Conservation (phyloP, 2,329 filamentous ascomycete species). For the Penicillium sp. region DNA sequence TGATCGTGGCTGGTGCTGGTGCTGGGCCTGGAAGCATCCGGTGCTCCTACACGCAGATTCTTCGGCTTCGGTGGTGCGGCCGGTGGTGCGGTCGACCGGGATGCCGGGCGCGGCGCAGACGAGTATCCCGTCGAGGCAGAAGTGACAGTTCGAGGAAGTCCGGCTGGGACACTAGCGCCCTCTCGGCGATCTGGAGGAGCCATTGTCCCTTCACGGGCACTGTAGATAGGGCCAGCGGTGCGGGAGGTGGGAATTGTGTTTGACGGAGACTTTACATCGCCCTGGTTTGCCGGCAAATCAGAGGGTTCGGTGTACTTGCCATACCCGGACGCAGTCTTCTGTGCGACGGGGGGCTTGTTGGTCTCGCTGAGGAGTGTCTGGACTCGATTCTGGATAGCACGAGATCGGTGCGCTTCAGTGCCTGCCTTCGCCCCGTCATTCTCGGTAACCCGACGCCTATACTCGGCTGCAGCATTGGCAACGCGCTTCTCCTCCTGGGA, state of each 20-base stretch:
- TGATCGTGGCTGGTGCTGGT: slow-evolving; percentile 28
- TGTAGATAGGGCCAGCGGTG: slow-evolving; percentile 25
- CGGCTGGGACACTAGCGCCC: slow-evolving; percentile 20
- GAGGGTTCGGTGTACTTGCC: slow-evolving; percentile 74
- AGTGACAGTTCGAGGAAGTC: slow-evolving; percentile 22
- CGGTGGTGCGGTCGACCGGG: slow-evolving; percentile 44
- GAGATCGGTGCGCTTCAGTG: slow-evolving; percentile 65
- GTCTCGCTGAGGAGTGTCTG: slow-evolving; percentile 81
- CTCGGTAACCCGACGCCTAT: slow-evolving; percentile 73
- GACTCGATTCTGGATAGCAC: slow-evolving; percentile 90
- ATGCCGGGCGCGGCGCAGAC: slow-evolving; percentile 31
- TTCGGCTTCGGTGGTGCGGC: slow-evolving; percentile 65
- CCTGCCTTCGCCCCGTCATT: slow-evolving; percentile 53
- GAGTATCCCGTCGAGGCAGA: slow-evolving; percentile 26
- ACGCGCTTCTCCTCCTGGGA: slow-evolving; percentile 90
- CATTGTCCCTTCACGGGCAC: slow-evolving; percentile 15
- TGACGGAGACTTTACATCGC: slow-evolving; percentile 24
- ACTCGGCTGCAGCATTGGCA: slow-evolving; percentile 84
- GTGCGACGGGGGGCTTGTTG: slow-evolving; percentile 60
- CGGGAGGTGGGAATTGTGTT: slow-evolving; percentile 29
- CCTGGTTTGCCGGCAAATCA: slow-evolving; percentile 47
- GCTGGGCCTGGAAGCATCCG: slow-evolving; percentile 27
- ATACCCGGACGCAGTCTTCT: slow-evolving; percentile 83
- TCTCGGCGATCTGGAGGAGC: slow-evolving; percentile 21
- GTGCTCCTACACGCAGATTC: slow-evolving; percentile 56